phyloP scores from a whole-genome alignment of 2,329 filamentous ascomycete genomes.

The Allantophomopsis lycopodina region DNA sequence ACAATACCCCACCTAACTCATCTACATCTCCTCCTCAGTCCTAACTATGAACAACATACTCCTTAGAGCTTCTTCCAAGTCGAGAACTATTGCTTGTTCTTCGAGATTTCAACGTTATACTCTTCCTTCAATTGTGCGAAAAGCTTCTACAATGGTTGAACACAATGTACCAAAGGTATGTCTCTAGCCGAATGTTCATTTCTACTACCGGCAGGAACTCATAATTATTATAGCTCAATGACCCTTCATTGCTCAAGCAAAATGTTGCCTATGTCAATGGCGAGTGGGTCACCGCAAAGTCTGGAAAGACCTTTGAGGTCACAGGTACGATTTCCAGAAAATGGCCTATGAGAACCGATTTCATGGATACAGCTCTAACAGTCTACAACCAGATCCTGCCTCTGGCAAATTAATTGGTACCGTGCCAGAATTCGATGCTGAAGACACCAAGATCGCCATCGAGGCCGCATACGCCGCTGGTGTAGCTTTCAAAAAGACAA shows the following conservation, averaged over 20 bases:
- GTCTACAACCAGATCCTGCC: conserved; percentile 51
- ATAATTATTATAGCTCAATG: conserved; percentile 44
- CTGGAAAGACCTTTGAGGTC: conserved; percentile 85
- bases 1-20: too few species aligned
- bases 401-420: conserved; percentile 70
- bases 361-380: too few species aligned
- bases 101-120: conserved; percentile 2
- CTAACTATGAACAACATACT: not conserved
- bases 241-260: conserved; percentile 71
- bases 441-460: conserved; percentile 73
- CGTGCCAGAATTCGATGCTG: conserved; percentile 68
- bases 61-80: not conserved
- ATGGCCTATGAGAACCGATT: too few species aligned
- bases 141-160: conserved; percentile 3
- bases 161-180: conserved; percentile 3
- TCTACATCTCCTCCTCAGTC: not conserved
- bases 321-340: conserved; percentile 22
- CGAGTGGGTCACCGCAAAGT: conserved; percentile 76
- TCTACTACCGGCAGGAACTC: not conserved
- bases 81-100: not conserved
- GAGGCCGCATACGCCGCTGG: conserved; percentile 69
- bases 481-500: conserved; percentile 53
- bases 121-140: conserved; percentile 2
- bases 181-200: not conserved
- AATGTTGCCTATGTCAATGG: conserved; percentile 79